Percentiles rank a stretch among this genome's conserved stretches.
phyloP scores from a whole-genome alignment of 169 alveolate genomes.

The Cryptosporidium parvum region DNA sequence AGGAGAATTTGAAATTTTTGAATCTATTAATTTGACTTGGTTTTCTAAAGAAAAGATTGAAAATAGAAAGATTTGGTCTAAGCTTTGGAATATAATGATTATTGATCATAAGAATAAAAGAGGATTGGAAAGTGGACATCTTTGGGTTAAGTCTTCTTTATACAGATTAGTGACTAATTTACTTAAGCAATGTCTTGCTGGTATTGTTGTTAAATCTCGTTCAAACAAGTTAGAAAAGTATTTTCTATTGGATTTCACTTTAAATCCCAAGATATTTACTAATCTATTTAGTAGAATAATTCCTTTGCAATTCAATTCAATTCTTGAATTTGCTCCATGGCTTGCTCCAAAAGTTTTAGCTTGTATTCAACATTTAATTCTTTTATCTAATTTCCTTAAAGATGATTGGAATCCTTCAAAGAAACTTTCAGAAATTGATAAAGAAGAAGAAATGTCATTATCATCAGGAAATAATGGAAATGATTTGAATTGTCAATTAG shows the following conservation, averaged over 20 bases:
- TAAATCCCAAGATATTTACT: constrained; percentile 2
- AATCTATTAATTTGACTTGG: constrained; percentile 7
- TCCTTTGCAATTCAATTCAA: constrained; percentile 13
- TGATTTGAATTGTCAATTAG: not conserved
- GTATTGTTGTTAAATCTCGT: not conserved
- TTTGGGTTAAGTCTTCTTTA: constrained; percentile 40
- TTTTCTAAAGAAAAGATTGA: not conserved
- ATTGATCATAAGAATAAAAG: not conserved
- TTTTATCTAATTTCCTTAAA: constrained; percentile 1
- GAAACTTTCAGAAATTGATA: constrained; percentile 17
- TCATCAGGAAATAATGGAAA: not conserved
- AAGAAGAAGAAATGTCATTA: not conserved
- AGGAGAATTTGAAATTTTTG: not conserved
- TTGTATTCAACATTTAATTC: constrained; percentile 31
- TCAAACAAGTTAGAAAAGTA: not conserved
- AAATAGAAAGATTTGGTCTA: constrained; percentile 11
- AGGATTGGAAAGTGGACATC: constrained; percentile 40
- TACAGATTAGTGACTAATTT: not conserved
- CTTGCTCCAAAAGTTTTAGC: constrained; percentile 21
- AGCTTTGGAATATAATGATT: constrained; percentile 18
- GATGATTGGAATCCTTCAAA: constrained; percentile 33
- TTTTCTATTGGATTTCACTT: not conserved
- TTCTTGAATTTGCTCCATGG: constrained; percentile 53
- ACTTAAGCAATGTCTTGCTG: constrained; percentile 21
- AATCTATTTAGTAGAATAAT: not conserved